Percentiles rank a stretch among this genome's conserved stretches.
These are phyloP conservation scores for Chimonanthus praecox DNA, from an alignment of 164 flowering plant genomes.

Conservation along the genomic window DNA sequence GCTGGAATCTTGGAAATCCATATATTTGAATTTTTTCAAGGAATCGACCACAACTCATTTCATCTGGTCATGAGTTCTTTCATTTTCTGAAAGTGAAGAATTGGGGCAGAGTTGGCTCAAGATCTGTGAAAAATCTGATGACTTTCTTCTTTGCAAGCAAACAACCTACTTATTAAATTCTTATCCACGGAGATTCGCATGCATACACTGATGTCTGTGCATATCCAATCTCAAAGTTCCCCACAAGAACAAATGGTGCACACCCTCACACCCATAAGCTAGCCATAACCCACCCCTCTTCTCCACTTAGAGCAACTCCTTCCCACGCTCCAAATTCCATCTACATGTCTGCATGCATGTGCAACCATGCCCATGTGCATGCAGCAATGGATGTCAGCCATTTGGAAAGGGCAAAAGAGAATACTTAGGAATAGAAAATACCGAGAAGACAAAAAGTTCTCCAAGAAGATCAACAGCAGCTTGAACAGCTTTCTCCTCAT, in stretches of 20 bases:
- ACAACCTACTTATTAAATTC: not conserved
- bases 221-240: not conserved
- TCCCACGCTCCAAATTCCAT: not conserved
- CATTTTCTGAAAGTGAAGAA: not conserved
- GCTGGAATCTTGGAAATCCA: not conserved
- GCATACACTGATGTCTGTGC: too few relatives aligned
- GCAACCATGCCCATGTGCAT: not conserved
- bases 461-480: conserved; percentile 89
- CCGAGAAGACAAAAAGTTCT: conserved; percentile 79
- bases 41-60: too few relatives aligned
- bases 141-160: not conserved
- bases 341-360: not conserved
- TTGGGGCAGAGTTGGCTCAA: not conserved
- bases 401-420: not conserved
- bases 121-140: not conserved
- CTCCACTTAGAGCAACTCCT: not conserved
- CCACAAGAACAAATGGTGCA: not conserved
- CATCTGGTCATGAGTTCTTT: too few relatives aligned
- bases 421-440: conserved; percentile 14
- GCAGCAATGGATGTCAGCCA: not conserved
- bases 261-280: not conserved
- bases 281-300: not conserved
- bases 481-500: conserved; percentile 93
- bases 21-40: too few relatives aligned
- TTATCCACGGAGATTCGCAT: too few relatives aligned